Conservation (phyloP, 164 flowering plant genomes). For the Amborella trichopoda region DNA sequence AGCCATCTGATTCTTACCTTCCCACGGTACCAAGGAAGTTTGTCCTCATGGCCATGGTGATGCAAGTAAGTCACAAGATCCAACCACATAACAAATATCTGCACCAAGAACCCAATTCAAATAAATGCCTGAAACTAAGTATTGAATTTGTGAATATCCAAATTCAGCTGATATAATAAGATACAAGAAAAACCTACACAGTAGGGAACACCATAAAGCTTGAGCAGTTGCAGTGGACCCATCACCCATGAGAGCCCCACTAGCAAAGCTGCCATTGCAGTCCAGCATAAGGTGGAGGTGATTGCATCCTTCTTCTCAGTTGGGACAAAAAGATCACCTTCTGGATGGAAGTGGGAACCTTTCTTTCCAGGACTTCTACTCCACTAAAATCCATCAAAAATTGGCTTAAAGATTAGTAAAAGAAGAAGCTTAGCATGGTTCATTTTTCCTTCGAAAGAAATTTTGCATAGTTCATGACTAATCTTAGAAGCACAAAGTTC, state of each 20-base stretch:
- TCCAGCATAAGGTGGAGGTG: slow-evolving; percentile 73
- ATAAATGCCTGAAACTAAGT: neutral
- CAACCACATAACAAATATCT: slow-evolving; percentile 49
- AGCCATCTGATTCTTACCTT: slow-evolving; percentile 16
- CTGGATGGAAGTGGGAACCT: slow-evolving; percentile 88
- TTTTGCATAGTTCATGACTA: no score
- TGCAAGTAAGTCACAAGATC: slow-evolving; percentile 51
- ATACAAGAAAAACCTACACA: slow-evolving; percentile 29
- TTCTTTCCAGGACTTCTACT: slow-evolving; percentile 79
- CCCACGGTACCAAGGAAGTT: slow-evolving; percentile 56
- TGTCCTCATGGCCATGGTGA: slow-evolving; percentile 50
- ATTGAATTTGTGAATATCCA: neutral
- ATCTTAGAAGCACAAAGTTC: no score
- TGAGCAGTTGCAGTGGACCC: slow-evolving; percentile 67
- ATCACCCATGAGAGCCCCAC: slow-evolving; percentile 34
- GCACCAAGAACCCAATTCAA: slow-evolving; percentile 2
- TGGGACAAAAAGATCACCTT: slow-evolving; percentile 62
- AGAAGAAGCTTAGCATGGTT: no score
- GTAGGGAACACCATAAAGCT: slow-evolving; percentile 77
- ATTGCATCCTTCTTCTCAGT: slow-evolving; percentile 61
- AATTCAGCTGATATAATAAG: neutral
- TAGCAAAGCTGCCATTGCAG: slow-evolving; percentile 63
- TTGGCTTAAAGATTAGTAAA: no score
- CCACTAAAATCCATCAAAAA: slow-evolving; percentile 51
- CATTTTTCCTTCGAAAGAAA: no score